Evolutionary conservation across 306 rosid genomes (phyloP), one percentile per base, ranked within the genome.

Genomic region (Pachyrhizus erosus): DNA sequence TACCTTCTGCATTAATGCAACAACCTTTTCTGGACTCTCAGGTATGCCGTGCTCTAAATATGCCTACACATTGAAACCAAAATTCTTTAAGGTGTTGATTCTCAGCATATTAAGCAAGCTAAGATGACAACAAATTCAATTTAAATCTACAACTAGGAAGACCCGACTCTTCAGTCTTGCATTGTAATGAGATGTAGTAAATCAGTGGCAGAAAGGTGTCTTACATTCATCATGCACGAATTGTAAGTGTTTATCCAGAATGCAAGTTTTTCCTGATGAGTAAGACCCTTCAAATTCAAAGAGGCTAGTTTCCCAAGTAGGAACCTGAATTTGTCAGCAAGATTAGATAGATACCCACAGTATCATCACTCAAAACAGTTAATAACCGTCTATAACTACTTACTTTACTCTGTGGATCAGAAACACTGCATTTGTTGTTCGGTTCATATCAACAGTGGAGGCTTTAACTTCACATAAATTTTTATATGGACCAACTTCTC

Each of bases 211-310:
- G 78, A 77, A 81, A 65, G 27, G 79, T 77, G 23, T 66, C 89
- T 85, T 87, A 96, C 99, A 83, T 91, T 92, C 89, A 96, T 82
- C 87, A 89, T 92, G 90, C 98, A 96, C 76, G 99, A 89, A 84
- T 96, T 96, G 14, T 93, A 92, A 79, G 79, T 92, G 87, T 96
- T 96, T 58, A 96, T 93, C 99, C 99, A 96, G 86, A 96, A 96
- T 70, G 99, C 98, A 80, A 96, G 97, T 88, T 92, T 96, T 85
- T 96, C 92, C 75, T 96, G 98, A 84, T 96, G 97, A 60, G 88
- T 87, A 73, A 93, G 99, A 62, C 91, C 92, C 87, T 91, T 92
- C 78, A 96, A 89, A 75, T 88, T 96, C 75, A 96, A 82, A 40
- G 93, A 83, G 66, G 96, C 90, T 66, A 96, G 94, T 86, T 88